Base-by-base conservation (phyloP, 2,329 filamentous ascomycete species). In the Bertia moriformis region DNA sequence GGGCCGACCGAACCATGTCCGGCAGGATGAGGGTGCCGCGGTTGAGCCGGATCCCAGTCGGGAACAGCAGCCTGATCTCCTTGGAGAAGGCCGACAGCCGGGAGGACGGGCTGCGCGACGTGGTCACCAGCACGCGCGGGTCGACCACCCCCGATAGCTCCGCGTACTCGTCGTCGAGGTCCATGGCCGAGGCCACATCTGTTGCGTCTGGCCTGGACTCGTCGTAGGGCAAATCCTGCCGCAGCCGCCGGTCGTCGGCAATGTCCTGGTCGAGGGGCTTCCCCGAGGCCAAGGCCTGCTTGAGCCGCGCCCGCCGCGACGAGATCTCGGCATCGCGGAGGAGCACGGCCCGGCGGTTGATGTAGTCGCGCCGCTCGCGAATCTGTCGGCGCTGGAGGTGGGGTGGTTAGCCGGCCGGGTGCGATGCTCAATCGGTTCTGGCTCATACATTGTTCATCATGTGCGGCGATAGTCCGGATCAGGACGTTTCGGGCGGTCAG, bases 221-320 rank as follows among this genome's bases (percentile, higher is more conserved):
- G 55, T 98, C 91, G 56, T 89, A 98, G 53, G 88, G 87, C 62
- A 83, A 95, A 56, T 96, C 86, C 53, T 84, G 79, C 35, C 88
- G 75, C 41, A 98, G 63, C 19, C 71, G 56, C 58, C 85, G 86
- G 61, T 96, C 89, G 52, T 93, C 83, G 40, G 88, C 86, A 47
- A 96, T 83, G 24, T 72, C 67, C 18, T 83, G 74, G 48, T 89
- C 83, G 37, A 94, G 64, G 5, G 86, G 83, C 54, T 91, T 93
- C 46, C 91, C 91, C 7, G 83, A 85, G 17, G 89, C 89, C 38
- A 96, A 69, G 5, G 88, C 87, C 22, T 79, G 76, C 56, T 88
- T 83, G 40, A 98, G 65, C 56, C 93, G 84, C 29, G 88, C 82
- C 50, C 89, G 72, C 59, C 94, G 94, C 57, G 93, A 84, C 41